Evolutionary conservation across 768 basidiomycete genomes (phyloP).

Genomic region (Paxillus ammoniavirescens): DNA sequence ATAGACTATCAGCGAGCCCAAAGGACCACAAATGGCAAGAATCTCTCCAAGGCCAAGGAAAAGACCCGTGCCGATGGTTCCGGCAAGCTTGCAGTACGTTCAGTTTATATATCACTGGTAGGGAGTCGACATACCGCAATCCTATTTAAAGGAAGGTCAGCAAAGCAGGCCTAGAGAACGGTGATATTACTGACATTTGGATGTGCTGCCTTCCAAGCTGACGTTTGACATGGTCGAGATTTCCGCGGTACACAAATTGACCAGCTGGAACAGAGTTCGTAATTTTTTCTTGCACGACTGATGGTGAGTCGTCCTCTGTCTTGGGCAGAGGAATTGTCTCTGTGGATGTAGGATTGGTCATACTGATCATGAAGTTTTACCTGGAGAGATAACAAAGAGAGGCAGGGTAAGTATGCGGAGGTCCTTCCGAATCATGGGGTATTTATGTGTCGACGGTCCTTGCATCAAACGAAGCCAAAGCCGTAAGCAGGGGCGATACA

Average conservation of each 20-base stretch:
- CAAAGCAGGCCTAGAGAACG: background rate
- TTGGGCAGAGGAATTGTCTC: background rate
- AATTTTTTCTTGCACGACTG: conserved; percentile 1
- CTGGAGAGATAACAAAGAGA: no score
- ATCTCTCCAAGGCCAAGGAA: conserved; percentile 31
- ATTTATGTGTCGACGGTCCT: no score
- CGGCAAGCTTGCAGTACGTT: conserved; percentile 21
- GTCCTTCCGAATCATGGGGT: no score
- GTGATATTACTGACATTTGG: conserved; percentile 12
- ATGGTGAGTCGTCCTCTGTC: background rate
- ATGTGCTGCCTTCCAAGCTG: conserved; percentile 20
- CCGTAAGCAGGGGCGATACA: no score
- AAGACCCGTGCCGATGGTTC: conserved; percentile 30
- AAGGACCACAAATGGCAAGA: conserved; percentile 25
- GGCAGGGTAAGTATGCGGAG: no score
- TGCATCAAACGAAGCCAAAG: no score
- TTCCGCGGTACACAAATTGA: conserved; percentile 13
- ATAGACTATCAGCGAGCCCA: conserved; percentile 30
- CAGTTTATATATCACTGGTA: background rate
- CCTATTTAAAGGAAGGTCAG: conserved; percentile 9
- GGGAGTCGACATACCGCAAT: conserved; percentile 15
- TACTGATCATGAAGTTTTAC: background rate
- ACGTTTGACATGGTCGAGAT: conserved; percentile 18
- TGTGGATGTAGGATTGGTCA: background rate
- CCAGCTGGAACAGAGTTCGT: background rate